Evolutionary conservation across 2,329 filamentous ascomycete species (phyloP).

Genomic region (Trichoderma sp.): DNA sequence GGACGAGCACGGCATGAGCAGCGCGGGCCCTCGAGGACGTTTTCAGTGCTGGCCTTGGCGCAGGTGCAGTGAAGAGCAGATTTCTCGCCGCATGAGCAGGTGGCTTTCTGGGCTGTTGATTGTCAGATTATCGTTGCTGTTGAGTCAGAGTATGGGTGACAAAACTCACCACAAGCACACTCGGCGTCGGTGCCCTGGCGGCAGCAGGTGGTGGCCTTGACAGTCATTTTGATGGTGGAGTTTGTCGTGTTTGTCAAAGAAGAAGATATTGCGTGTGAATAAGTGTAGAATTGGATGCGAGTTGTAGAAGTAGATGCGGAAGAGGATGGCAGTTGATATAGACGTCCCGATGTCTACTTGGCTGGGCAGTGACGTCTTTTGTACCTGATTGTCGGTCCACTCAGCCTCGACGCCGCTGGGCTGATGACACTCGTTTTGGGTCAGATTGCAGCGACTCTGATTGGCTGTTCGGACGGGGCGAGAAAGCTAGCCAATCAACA

Average conservation of each 20-base stretch:
- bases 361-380: constrained; percentile 29
- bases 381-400: constrained; percentile 24
- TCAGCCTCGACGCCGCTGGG: neutral
- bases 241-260: constrained; percentile 1
- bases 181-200: constrained; percentile 53
- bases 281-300: neutral
- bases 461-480: constrained; percentile 20
- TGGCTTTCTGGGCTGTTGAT: constrained; percentile 62
- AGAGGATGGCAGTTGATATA: neutral
- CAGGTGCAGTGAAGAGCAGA: constrained; percentile 86
- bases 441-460: constrained; percentile 17
- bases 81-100: constrained; percentile 89
- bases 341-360: neutral
- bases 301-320: neutral
- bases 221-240: constrained; percentile 37
- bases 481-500: constrained; percentile 28
- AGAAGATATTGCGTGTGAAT: neutral
- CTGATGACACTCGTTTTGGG: constrained; percentile 17
- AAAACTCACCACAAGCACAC: constrained; percentile 61
- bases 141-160: neutral
- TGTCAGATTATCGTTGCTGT: neutral
- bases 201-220: constrained; percentile 58
- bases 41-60: constrained; percentile 75
- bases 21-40: constrained; percentile 70
- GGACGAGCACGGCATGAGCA: constrained; percentile 85